These are phyloP conservation scores for Achlya hypogyna DNA, from an alignment of 352 stramenopile genomes.

Conservation along the genomic window DNA sequence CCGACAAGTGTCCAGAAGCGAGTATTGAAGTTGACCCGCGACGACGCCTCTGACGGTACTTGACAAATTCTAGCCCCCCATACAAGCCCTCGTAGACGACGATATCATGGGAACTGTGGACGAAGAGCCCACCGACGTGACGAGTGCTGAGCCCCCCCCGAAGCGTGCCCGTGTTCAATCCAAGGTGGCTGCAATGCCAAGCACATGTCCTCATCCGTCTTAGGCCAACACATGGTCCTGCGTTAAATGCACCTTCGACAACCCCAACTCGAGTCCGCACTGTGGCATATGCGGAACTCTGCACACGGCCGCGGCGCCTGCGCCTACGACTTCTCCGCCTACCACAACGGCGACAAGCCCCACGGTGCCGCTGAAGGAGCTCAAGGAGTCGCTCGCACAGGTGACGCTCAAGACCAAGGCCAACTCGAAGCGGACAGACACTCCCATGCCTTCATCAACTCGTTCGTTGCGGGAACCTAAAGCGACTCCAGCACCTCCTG, in stretches of 20 bases:
- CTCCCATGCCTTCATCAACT: too few species aligned
- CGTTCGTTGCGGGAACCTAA: too few species aligned
- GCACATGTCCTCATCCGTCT: not conserved
- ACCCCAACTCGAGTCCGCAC: not conserved
- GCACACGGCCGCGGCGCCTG: not conserved
- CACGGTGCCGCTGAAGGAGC: not conserved
- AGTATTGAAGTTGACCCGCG: not conserved
- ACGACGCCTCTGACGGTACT: not conserved
- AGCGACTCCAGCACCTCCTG: too few species aligned
- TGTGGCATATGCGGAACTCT: not conserved
- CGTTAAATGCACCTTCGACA: not conserved
- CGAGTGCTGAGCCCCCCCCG: not conserved
- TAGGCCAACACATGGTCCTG: not conserved
- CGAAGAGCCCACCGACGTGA: not conserved
- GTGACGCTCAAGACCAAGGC: conserved; percentile 6
- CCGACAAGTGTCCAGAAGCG: not conserved
- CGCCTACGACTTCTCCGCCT: too few species aligned
- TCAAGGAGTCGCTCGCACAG: not conserved
- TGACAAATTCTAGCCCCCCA: not conserved
- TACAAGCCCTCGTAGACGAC: not conserved
- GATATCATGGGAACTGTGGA: not conserved
- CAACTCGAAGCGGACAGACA: too few species aligned
- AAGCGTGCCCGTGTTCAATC: not conserved
- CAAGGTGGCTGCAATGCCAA: not conserved
- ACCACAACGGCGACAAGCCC: not conserved